Base-by-base conservation (phyloP, 495 filamentous ascomycete species). In the Thermochaetoides thermophila region DNA sequence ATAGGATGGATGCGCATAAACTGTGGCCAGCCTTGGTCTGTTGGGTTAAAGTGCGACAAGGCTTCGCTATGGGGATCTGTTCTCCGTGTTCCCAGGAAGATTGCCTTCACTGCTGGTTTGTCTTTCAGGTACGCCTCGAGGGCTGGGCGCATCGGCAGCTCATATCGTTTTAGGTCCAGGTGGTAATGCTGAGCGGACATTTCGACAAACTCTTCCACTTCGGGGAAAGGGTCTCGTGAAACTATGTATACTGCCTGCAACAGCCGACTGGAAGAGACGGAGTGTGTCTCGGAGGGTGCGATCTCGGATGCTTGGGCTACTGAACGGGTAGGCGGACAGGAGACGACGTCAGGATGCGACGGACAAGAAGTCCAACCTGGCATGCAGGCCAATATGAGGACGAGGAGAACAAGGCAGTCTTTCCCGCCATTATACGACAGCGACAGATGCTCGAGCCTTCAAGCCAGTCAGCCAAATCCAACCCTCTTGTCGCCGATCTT, bases 341-440 rank as follows among this genome's bases (percentile, higher is more conserved):
- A 2, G 12, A 24, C 29, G 34, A 35, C 13, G 31, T 33, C 29
- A 19, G 39, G 16, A 26, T 43, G 19, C 13, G 36, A 11, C 29
- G 43, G 15, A 23, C 33, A 37, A 40, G 49, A 28, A 33, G 44
- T 42, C 56, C 62, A 40, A 9, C 38, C 48, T 7, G 61, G 55
- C 17, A 92, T 66, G 36, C 73, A 71, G 40, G 76, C 73, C 44
- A 96, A 74, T 56, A 87, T 83, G 37, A 95, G 65, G 44, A 96
- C 62, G n/a, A 96, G 67, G 7, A 95, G 74, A 35, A 94, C 82
- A 16, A 95, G 75, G 48, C 89, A 97, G 71, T 97, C 89, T 55
- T 97, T 97, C 27, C 89, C 89, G 59, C 89, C 89, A 44, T 97
- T 97, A 53, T 94, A 97, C 29, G 91, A 91, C 37, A 97, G 64